Conservation (phyloP, 2,329 filamentous ascomycete species). For the Clarireedia monteithiana region DNA sequence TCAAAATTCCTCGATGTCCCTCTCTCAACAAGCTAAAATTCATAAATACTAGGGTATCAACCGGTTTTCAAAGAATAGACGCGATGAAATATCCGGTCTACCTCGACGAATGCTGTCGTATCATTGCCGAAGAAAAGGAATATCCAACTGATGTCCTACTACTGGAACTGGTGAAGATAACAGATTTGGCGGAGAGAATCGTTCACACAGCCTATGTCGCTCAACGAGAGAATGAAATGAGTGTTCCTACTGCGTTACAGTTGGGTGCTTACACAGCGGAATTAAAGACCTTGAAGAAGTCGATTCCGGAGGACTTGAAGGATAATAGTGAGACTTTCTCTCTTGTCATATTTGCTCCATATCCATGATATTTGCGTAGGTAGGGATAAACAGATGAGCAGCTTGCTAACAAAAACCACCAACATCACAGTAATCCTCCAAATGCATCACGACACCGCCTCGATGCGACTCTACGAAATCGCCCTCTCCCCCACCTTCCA, state of each 20-base stretch:
- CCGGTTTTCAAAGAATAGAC: slow-evolving; percentile 1
- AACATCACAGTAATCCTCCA: not conserved
- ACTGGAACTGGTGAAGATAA: not conserved
- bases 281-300: not conserved
- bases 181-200: not conserved
- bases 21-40: not conserved
- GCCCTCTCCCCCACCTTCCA: not conserved
- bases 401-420: not conserved
- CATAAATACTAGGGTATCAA: not conserved
- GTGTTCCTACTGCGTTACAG: not conserved
- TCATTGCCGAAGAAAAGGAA: not conserved
- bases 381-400: not conserved
- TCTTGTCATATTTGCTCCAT: not conserved
- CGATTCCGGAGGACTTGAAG: not conserved
- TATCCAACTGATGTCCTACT: not conserved
- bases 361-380: not conserved
- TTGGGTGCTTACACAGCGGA: not conserved
- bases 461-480: slow-evolving; percentile 4
- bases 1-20: not conserved
- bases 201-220: not conserved
- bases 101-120: not conserved
- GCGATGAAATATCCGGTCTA: slow-evolving; percentile 2
- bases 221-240: not conserved
- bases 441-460: slow-evolving; percentile 2
- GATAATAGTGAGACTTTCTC: not conserved